Evolutionary conservation across 805 yeast genomes (phyloP).

Genomic region (Yamadazyma tumulicola): DNA sequence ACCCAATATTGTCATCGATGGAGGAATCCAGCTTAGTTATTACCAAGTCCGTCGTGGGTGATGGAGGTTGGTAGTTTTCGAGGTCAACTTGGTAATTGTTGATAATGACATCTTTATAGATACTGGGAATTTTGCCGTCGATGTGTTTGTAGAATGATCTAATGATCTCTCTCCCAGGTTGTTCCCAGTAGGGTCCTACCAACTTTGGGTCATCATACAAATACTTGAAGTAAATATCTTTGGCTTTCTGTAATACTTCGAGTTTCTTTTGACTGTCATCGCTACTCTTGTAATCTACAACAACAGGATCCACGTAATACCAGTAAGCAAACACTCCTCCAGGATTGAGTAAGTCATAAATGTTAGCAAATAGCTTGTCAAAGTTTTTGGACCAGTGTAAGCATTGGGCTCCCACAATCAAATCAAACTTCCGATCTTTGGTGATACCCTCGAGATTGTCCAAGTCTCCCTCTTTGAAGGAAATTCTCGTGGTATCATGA

Average conservation of each 20-base stretch:
- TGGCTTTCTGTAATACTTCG: conserved; percentile 19
- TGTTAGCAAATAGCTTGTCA: conserved; percentile 28
- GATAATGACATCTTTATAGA: conserved; percentile 38
- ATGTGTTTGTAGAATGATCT: conserved; percentile 42
- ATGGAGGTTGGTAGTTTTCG: conserved; percentile 11
- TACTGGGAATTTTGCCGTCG: conserved; percentile 39
- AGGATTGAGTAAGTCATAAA: conserved; percentile 32
- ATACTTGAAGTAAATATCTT: conserved; percentile 30
- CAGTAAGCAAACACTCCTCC: conserved; percentile 43
- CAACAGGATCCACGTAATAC: conserved; percentile 40
- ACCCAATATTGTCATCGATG: conserved; percentile 45
- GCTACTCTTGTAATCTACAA: conserved; percentile 21
- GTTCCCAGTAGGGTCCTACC: conserved; percentile 79
- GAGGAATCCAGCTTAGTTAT: conserved; percentile 38
- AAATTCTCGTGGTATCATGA: conserved; percentile 22
- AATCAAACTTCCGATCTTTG: conserved; percentile 21
- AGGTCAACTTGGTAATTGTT: conserved; percentile 22
- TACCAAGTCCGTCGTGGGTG: conserved; percentile 19
- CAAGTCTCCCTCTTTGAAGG: conserved; percentile 30
- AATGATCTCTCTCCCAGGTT: conserved; percentile 68
- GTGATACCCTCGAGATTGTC: conserved; percentile 25
- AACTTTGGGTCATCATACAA: conserved; percentile 40
- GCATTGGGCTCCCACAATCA: conserved; percentile 42
- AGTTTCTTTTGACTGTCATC: conserved; percentile 3
- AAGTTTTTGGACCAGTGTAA: conserved; percentile 41